Percentiles rank a stretch among this genome's conserved stretches.
phyloP scores from a whole-genome alignment of 2,329 filamentous ascomycete species.

The Microsporum ferrugineum region DNA sequence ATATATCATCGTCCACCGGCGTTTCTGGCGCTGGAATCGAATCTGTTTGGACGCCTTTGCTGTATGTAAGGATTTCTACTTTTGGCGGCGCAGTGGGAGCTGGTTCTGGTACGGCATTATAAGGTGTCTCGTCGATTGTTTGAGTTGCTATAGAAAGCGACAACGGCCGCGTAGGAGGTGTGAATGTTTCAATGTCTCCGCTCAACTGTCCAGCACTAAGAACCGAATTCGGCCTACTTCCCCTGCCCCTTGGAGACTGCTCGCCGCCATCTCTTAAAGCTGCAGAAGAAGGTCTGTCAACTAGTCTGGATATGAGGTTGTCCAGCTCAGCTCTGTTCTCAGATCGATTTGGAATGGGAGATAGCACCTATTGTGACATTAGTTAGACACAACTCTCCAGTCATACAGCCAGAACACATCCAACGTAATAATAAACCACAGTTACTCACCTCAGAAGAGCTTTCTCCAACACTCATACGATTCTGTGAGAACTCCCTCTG shows the following conservation, averaged over 20 bases:
- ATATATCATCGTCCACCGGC: constrained; percentile 43
- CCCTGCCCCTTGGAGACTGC: constrained; percentile 34
- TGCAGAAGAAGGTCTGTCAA: constrained; percentile 66
- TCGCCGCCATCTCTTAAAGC: constrained; percentile 43
- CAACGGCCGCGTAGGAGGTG: constrained; percentile 28
- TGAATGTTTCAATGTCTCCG: constrained; percentile 46
- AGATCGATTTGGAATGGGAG: constrained; percentile 55
- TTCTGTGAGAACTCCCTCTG: constrained; percentile 61
- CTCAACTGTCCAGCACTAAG: constrained; percentile 72
- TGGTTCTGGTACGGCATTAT: constrained; percentile 69
- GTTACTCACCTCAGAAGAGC: constrained; percentile 54
- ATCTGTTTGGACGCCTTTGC: constrained; percentile 87
- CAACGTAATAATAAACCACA: neutral
- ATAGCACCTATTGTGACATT: constrained; percentile 14
- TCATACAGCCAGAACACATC: neutral
- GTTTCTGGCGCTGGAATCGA: constrained; percentile 51
- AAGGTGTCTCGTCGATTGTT: constrained; percentile 56
- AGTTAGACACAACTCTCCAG: neutral
- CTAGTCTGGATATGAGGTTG: constrained; percentile 68
- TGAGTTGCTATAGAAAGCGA: constrained; percentile 48
- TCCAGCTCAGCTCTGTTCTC: constrained; percentile 63
- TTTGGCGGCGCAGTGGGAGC: constrained; percentile 56
- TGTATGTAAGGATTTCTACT: constrained; percentile 83
- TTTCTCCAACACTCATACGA: constrained; percentile 56
- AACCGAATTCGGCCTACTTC: constrained; percentile 76